Conservation (phyloP, 257 asterid species). For the Solanum sejunctum region DNA sequence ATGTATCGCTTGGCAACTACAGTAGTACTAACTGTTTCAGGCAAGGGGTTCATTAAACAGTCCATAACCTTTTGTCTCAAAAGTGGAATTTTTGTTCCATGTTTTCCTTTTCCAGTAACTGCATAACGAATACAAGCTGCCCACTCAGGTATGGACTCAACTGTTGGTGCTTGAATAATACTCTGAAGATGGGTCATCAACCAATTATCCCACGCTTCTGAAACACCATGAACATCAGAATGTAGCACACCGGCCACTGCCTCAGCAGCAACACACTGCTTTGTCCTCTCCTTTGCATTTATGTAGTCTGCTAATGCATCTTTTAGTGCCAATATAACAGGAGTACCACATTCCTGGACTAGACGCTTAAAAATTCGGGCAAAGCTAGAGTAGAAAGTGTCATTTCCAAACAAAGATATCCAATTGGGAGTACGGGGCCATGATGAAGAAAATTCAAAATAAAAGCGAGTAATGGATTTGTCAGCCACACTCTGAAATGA, state of each 20-base stretch:
- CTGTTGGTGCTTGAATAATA: slow-evolving; percentile 68
- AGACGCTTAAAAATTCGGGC: slow-evolving; percentile 89
- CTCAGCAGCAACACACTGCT: slow-evolving; percentile 99
- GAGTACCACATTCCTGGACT: slow-evolving; percentile 91
- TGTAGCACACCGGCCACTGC: slow-evolving; percentile 91
- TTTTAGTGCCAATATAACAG: slow-evolving; percentile 64
- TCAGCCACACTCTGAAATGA: slow-evolving; percentile 85
- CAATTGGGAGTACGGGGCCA: slow-evolving; percentile 99
- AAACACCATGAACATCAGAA: slow-evolving; percentile 77
- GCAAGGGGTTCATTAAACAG: slow-evolving; percentile 80
- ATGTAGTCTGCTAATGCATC: slow-evolving; percentile 65
- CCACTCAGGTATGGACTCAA: slow-evolving; percentile 98
- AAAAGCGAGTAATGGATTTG: slow-evolving; percentile 86
- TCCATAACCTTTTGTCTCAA: slow-evolving; percentile 72
- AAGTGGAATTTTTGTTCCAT: slow-evolving; percentile 73
- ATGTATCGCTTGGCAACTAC: slow-evolving; percentile 84
- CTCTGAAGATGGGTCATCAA: slow-evolving; percentile 55
- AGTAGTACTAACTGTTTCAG: slow-evolving; percentile 60
- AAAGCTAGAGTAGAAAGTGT: slow-evolving; percentile 75
- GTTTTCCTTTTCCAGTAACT: slow-evolving; percentile 89
- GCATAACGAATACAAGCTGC: slow-evolving; percentile 88
- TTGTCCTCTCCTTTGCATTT: slow-evolving; percentile 85
- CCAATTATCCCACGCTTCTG: slow-evolving; percentile 97
- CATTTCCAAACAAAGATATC: slow-evolving; percentile 82
- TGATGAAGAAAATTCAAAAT: slow-evolving; percentile 91